Evolutionary conservation across 2,329 filamentous ascomycete genomes (phyloP).

Genomic region (Aureobasidium sp.): DNA sequence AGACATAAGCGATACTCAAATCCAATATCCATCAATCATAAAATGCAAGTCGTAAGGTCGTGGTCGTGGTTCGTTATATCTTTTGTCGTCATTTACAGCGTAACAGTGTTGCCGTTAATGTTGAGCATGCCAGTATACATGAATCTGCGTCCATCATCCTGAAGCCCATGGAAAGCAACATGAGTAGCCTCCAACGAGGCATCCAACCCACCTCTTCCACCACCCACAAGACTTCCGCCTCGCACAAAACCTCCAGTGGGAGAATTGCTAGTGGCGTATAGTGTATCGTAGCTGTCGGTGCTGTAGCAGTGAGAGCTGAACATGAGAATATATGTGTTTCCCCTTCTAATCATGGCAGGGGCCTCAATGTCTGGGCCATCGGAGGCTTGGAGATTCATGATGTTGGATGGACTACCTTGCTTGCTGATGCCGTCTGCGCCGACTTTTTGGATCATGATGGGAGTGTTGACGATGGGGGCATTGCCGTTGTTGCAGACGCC

Average conservation of each 20-base stretch:
- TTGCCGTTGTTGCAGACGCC: conserved; percentile 22
- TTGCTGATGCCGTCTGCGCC: conserved; percentile 23
- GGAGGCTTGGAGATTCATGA: conserved; percentile 23
- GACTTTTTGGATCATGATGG: conserved; percentile 25
- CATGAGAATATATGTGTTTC: conserved; percentile 27
- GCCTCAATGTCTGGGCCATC: conserved; percentile 26
- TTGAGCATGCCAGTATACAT: conserved; percentile 18
- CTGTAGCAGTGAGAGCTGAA: conserved; percentile 27
- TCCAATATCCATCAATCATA: neutral
- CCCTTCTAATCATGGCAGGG: conserved; percentile 21
- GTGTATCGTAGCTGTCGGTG: conserved; percentile 24
- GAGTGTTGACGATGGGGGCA: conserved; percentile 20
- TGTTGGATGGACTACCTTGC: conserved; percentile 18
- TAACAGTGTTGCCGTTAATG: conserved; percentile 10
- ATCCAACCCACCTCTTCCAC: conserved; percentile 20
- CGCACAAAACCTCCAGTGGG: conserved; percentile 17
- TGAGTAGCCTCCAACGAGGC: conserved; percentile 18
- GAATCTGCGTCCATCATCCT: conserved; percentile 17
- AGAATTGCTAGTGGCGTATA: conserved; percentile 19
- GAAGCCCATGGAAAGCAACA: conserved; percentile 22
- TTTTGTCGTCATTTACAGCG: neutral
- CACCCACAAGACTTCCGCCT: conserved; percentile 12
- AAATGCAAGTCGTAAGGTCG: neutral
- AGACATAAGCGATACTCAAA: neutral
- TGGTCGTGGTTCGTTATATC: neutral